Evolutionary conservation across 164 flowering plant species (phyloP), one percentile per base, ranked within the genome.

Genomic region (Macadamia integrifolia): DNA sequence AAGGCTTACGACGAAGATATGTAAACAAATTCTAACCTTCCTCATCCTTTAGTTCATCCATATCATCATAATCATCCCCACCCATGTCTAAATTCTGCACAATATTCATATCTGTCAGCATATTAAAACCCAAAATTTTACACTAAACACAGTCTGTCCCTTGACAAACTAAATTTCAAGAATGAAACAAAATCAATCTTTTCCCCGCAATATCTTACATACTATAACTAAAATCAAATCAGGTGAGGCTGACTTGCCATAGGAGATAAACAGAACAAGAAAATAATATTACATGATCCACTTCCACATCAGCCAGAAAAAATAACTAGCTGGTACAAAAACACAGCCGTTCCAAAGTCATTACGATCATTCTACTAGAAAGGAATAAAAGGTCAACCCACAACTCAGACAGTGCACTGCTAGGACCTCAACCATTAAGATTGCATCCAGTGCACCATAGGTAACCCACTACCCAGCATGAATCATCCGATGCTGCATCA

Each of bases 31-130:
- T 50, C 69, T 77, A 67, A 78, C 78, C 80, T 74, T 77, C 73
- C 46, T 66, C 78, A 62, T 74, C 76, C 3, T 74, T 64, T 43
- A 60, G 43, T 62, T 72, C 71, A 75, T 74, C 80, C 73, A 71
- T 68, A 75, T 78, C 80, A 74, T 78, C 80, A 71, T 46, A 69
- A 58, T 75, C 80, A 71, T 71, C 80, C 75, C 64, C 78, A 72
- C 80, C 80, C 78, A 75, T 72, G 71, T 60, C 71, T 67, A 78
- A 64, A 15, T 78, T 75, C 80, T 78, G 80, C 78, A 78, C 58
- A 66, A 66, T 17, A 61, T 70, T 67, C 66, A 58, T 74, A 40
- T 3, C 6, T 1, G 50, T 78, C 81, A 69, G 71, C 69, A 66
- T 43, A 66, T 40, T 44, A 68, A 32, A 31, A 61, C 35, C 40